These are phyloP conservation scores for Aegilops umbellulata DNA, from an alignment of 176 grass and related monocot genomes.

Conservation along the genomic window DNA sequence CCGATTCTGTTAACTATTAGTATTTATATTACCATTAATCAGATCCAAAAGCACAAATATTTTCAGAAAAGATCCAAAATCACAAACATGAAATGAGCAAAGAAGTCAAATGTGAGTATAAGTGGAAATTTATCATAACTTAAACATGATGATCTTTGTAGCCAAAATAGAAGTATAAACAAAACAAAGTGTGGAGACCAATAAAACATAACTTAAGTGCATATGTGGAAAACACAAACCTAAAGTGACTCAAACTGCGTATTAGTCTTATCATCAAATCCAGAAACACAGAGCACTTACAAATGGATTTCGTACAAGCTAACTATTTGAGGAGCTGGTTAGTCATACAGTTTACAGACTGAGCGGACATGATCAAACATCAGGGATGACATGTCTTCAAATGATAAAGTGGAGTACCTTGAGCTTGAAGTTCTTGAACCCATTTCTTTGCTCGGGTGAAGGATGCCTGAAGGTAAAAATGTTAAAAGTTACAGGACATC, in stretches of 20 bases:
- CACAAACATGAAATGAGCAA: slow-evolving; percentile 3
- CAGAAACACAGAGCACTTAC: background rate
- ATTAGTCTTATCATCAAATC: background rate
- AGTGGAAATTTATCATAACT: background rate
- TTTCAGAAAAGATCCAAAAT: slow-evolving; percentile 8
- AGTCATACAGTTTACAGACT: background rate
- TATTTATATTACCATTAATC: slow-evolving; percentile 1
- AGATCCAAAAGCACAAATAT: slow-evolving; percentile 11
- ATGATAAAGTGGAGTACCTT: slow-evolving; percentile 56
- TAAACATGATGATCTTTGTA: background rate
- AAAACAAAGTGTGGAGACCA: background rate
- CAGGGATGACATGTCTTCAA: background rate
- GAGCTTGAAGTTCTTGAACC: slow-evolving; percentile 93
- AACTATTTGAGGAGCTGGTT: slow-evolving; percentile 4
- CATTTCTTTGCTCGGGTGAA: slow-evolving; percentile 91
- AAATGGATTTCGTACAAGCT: background rate
- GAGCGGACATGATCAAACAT: background rate
- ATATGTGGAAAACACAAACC: background rate
- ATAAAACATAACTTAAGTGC: background rate
- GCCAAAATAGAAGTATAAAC: background rate
- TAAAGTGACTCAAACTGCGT: background rate
- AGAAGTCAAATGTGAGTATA: background rate
- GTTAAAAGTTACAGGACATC: background rate
- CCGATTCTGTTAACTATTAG: background rate
- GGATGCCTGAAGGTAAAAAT: slow-evolving; percentile 58